Conservation (phyloP, 768 basidiomycete genomes). For the Phaeolepiota aurea region DNA sequence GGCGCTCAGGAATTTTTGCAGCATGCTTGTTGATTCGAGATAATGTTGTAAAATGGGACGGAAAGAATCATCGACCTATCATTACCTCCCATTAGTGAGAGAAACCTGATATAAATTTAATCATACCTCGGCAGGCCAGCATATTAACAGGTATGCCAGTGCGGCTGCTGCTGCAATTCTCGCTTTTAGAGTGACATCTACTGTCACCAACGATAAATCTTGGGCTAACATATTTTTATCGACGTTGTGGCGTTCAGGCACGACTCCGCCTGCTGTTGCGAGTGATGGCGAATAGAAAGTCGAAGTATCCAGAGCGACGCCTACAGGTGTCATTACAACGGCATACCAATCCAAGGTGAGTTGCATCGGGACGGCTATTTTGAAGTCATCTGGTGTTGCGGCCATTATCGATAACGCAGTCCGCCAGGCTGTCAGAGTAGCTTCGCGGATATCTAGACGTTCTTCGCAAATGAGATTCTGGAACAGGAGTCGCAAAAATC, state of each 20-base stretch:
- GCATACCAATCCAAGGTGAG: constrained; percentile 79
- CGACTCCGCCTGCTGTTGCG: constrained; percentile 34
- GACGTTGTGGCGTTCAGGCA: constrained; percentile 77
- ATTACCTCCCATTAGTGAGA: constrained; percentile 9
- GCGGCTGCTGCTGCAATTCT: constrained; percentile 74
- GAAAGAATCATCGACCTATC: constrained; percentile 57
- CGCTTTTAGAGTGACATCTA: constrained; percentile 72
- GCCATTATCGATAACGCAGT: constrained; percentile 54
- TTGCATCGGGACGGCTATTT: constrained; percentile 46
- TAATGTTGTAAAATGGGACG: constrained; percentile 72
- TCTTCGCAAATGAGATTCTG: constrained; percentile 95
- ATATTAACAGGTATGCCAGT: constrained; percentile 58
- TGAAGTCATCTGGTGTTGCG: constrained; percentile 36
- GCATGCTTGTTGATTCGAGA: constrained; percentile 80
- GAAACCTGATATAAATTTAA: constrained; percentile 10
- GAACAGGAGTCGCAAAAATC: constrained; percentile 79
- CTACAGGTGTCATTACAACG: constrained; percentile 84
- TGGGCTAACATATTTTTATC: constrained; percentile 94
- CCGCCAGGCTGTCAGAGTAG: constrained; percentile 68
- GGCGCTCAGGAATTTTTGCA: constrained; percentile 83
- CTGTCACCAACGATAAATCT: constrained; percentile 74
- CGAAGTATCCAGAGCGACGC: constrained; percentile 61
- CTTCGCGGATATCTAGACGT: constrained; percentile 70
- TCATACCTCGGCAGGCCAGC: constrained; percentile 56
- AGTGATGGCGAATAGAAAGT: constrained; percentile 60